Base-by-base conservation (phyloP, 1,284 basidiomycete species). In the Ceratobasidium papillatum region DNA sequence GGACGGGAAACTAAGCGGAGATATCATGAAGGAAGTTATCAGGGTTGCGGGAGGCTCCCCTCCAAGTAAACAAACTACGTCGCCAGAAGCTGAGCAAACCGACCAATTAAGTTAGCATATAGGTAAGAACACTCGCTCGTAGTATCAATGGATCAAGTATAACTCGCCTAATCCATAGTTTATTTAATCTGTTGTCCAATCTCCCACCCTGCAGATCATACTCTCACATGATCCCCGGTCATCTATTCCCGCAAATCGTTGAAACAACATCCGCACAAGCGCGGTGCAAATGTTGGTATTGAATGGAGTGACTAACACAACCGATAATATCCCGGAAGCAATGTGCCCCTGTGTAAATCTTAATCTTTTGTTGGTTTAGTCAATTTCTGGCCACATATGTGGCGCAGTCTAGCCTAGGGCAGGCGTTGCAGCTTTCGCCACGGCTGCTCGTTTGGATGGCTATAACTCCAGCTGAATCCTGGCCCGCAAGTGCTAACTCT, bases 21-120 rank as follows among this genome's bases (percentile, higher is more conserved):
- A 61, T 3, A 72, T 72, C 32, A 72, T 72, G 56, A 61, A 72
- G 11, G 56, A 61, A 30, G 45, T 72, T 9, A 36, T 72, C 56
- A 49, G 43, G 32, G 41, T 72, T 49, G 68, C 68, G 1, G 56
- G 69, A 3, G 56, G 30, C 0, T 17, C 58, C 19, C 19, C 47
- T 43, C 51, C 51, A 11, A 34, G n/a, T 4, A 58, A 58, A 36
- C 56, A 58, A 36, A 22, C 52, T 11, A 22, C 52, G 12, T 4
- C 56, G 56, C 3, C 56, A 34, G 11, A 36, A 25, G 25, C 14
- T 19, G 32, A 36, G 56, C 7, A n/a, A 22, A 17, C 19, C 17
- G 32, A n/a, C 19, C 17, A 30, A 5, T 14, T 32, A 30, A 3
- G 54, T 32, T 14, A 25, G n/a, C 22, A 36, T 7, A 34, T 4